phyloP scores from a whole-genome alignment of 2,329 filamentous ascomycete genomes.

The Ramularia endophylla region DNA sequence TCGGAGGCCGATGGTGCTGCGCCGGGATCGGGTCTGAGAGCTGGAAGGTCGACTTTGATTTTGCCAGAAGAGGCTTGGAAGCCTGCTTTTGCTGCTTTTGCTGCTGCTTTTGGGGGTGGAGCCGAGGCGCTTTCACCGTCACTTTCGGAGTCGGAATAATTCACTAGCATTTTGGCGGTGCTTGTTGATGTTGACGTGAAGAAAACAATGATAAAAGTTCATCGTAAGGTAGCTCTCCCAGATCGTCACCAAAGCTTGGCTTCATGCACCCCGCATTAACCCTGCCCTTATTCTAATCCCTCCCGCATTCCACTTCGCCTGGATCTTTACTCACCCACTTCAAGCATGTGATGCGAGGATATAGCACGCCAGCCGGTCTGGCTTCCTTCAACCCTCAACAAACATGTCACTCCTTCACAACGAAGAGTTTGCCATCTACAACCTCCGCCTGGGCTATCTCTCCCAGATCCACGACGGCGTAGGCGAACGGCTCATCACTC shows the following conservation, averaged over 20 bases:
- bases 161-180: slow-evolving; percentile 65
- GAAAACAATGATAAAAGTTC: too few relatives aligned
- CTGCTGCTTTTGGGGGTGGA: slow-evolving; percentile 23
- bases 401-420: slow-evolving; percentile 35
- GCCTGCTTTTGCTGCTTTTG: slow-evolving; percentile 32
- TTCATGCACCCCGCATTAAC: too few relatives aligned
- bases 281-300: too few relatives aligned
- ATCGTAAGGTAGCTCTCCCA: too few relatives aligned
- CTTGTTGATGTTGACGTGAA: too few relatives aligned
- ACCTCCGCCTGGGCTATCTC: slow-evolving; percentile 73
- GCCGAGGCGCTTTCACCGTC: slow-evolving; percentile 47
- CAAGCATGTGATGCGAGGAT: not conserved
- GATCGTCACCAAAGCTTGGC: too few relatives aligned
- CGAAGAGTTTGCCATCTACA: slow-evolving; percentile 65
- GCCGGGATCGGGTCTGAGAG: slow-evolving; percentile 39
- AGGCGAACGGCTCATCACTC: slow-evolving; percentile 74
- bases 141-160: slow-evolving; percentile 72
- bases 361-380: slow-evolving; percentile 19
- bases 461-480: slow-evolving; percentile 76
- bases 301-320: too few relatives aligned
- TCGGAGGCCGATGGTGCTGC: slow-evolving; percentile 36
- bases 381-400: slow-evolving; percentile 3
- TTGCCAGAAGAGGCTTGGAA: slow-evolving; percentile 55
- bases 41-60: slow-evolving; percentile 73
- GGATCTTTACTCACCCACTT: too few relatives aligned